Conservation (phyloP, 176 grass and related monocot genomes). For the Miscanthus lutarioriparius region DNA sequence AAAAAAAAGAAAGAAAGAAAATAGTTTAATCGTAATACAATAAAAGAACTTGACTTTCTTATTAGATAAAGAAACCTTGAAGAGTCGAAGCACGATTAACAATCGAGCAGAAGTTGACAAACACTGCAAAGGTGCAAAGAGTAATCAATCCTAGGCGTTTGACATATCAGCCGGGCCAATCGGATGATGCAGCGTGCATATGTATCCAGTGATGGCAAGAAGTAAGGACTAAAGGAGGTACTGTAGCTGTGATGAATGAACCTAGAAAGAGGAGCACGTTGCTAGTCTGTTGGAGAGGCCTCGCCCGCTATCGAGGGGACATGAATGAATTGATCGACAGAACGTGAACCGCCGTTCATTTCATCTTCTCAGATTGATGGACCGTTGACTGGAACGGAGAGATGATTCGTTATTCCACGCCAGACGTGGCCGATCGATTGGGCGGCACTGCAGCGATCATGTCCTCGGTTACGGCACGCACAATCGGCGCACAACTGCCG, state of each 20-base stretch:
- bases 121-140: background rate
- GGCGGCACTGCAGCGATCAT: background rate
- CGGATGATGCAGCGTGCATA: background rate
- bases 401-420: background rate
- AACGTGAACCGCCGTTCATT: background rate
- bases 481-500: background rate
- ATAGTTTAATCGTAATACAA: background rate
- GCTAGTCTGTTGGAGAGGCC: background rate
- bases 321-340: background rate
- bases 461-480: background rate
- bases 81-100: conserved; percentile 9
- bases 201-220: background rate
- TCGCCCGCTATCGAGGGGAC: conserved; percentile 32
- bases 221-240: too few species aligned
- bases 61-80: background rate
- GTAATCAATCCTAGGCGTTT: background rate
- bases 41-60: background rate
- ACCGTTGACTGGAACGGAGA: background rate
- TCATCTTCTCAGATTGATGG: background rate
- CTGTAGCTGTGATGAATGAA: background rate
- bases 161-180: background rate
- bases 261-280: background rate
- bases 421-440: background rate
- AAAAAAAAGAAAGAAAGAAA: background rate
- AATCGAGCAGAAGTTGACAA: background rate